Percentiles rank a stretch among this genome's conserved stretches.
Evolutionary conservation across 768 basidiomycete species (phyloP).

Genomic region (Mrakia blollopis): DNA sequence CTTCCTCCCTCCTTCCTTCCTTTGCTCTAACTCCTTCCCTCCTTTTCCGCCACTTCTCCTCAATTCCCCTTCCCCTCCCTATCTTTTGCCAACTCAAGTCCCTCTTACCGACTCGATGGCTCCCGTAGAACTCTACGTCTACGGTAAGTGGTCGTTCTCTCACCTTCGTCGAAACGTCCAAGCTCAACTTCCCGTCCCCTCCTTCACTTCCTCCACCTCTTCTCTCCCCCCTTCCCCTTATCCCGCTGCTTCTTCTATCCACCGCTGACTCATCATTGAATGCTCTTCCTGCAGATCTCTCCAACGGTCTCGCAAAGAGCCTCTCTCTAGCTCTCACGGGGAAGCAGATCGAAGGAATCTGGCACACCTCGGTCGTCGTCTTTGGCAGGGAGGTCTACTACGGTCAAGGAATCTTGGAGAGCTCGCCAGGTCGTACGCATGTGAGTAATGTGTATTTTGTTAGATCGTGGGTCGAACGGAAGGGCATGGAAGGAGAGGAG

Average conservation of each 20-base stretch:
- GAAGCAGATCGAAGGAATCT: constrained; percentile 86
- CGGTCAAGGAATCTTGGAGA: constrained; percentile 73
- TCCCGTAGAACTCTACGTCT: constrained; percentile 1
- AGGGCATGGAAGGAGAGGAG: not conserved
- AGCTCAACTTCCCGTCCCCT: not conserved
- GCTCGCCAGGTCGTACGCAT: constrained; percentile 73
- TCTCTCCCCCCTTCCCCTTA: not conserved
- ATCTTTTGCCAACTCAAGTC: not conserved
- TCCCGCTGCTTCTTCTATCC: not conserved
- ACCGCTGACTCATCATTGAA: not conserved
- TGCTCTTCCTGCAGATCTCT: not conserved
- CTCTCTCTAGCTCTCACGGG: constrained; percentile 78
- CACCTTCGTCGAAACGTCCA: not conserved
- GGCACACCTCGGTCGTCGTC: constrained; percentile 91
- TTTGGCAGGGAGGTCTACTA: constrained; percentile 84
- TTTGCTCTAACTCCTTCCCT: not conserved
- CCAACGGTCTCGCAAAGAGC: constrained; percentile 43
- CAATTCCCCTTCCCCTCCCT: not conserved
- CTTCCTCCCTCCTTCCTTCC: not conserved
- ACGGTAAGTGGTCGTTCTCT: not conserved
- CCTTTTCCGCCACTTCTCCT: not conserved
- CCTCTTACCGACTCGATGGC: not conserved
- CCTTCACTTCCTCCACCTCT: not conserved
- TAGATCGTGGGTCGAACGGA: not conserved
- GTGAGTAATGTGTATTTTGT: constrained; percentile 49